Evolutionary conservation across 2,329 filamentous ascomycete genomes (phyloP).

Genomic region (Fonsecaea monophora): DNA sequence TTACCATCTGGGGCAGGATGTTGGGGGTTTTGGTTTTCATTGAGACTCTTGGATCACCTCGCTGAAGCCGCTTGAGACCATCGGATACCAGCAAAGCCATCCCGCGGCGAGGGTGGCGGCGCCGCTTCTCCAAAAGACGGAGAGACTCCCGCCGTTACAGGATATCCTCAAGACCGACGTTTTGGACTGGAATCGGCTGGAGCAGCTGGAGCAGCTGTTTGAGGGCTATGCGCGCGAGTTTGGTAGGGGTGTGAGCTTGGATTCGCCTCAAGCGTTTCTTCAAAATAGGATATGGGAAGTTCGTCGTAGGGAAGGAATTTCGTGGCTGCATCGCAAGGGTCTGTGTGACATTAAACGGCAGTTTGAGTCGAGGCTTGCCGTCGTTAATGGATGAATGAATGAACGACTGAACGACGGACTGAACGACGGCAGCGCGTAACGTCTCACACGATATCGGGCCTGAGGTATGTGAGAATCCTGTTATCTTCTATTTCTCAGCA

Average conservation of each 20-base stretch:
- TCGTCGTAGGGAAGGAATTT: constrained; percentile 92
- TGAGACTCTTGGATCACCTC: too few relatives aligned
- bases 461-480: too few relatives aligned
- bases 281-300: constrained; percentile 82
- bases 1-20: constrained; percentile 17
- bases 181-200: constrained; percentile 49
- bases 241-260: constrained; percentile 46
- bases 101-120: constrained; percentile 41
- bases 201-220: constrained; percentile 57
- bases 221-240: constrained; percentile 57
- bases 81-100: constrained; percentile 46
- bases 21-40: too few relatives aligned
- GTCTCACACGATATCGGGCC: too few relatives aligned
- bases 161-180: constrained; percentile 51
- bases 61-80: too few relatives aligned
- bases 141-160: constrained; percentile 35
- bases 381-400: constrained; percentile 75
- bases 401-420: too few relatives aligned
- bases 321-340: constrained; percentile 87
- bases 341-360: constrained; percentile 95
- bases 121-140: neutral
- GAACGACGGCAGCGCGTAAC: too few relatives aligned
- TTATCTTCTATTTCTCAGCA: too few relatives aligned
- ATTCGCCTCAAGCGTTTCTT: constrained; percentile 68
- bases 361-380: constrained; percentile 86